Evolutionary conservation across 2,329 filamentous ascomycete genomes (phyloP).

Genomic region (Trichoderma asperellum): DNA sequence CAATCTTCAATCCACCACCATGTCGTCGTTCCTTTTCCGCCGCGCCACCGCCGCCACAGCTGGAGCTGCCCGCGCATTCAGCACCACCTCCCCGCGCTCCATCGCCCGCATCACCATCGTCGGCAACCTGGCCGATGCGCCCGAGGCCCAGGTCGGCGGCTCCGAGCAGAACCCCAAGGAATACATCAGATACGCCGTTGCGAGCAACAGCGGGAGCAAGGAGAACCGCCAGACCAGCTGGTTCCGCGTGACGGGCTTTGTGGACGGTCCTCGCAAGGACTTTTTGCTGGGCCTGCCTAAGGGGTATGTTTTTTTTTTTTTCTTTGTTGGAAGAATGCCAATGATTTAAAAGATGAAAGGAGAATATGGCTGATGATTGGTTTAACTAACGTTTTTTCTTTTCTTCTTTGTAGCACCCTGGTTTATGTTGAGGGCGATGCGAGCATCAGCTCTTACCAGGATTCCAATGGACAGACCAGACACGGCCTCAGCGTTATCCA

Average conservation of each 20-base stretch:
- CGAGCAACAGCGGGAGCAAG: slow-evolving; percentile 65
- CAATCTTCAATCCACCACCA: slow-evolving; percentile 31
- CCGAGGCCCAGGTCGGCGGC: slow-evolving; percentile 73
- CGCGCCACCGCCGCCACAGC: slow-evolving; percentile 55
- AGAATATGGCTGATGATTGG: neutral
- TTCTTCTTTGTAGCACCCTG: slow-evolving; percentile 60
- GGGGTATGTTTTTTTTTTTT: slow-evolving; percentile 66
- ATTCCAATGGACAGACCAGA: slow-evolving; percentile 69
- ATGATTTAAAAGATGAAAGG: neutral
- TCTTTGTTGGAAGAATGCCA: neutral
- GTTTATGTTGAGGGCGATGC: slow-evolving; percentile 86
- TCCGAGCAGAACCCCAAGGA: slow-evolving; percentile 62
- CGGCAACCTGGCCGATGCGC: slow-evolving; percentile 78
- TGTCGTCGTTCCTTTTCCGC: slow-evolving; percentile 58
- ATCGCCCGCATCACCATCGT: slow-evolving; percentile 84
- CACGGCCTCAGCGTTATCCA: slow-evolving; percentile 72
- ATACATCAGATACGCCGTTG: slow-evolving; percentile 77
- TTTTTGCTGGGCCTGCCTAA: slow-evolving; percentile 75
- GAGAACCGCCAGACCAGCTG: slow-evolving; percentile 81
- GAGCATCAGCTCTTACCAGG: slow-evolving; percentile 67
- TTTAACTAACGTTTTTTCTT: neutral
- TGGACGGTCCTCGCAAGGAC: slow-evolving; percentile 70
- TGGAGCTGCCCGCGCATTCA: slow-evolving; percentile 70
- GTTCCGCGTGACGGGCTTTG: slow-evolving; percentile 80
- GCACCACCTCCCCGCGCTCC: slow-evolving; percentile 65